phyloP scores from a whole-genome alignment of 2,329 filamentous ascomycete species.

The Talaromyces sp. region DNA sequence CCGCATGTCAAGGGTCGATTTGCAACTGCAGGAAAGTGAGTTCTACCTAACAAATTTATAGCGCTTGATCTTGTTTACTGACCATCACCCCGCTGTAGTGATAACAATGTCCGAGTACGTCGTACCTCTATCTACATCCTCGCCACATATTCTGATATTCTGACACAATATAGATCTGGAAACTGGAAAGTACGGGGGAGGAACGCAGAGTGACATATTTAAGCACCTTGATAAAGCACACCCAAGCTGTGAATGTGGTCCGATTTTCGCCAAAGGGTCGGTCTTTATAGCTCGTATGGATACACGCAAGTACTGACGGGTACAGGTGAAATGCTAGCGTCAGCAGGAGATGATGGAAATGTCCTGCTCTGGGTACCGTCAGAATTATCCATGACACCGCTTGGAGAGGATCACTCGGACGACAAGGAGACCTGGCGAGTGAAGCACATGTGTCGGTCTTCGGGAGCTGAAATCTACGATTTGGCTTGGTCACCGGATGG shows the following conservation, averaged over 20 bases:
- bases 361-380: constrained; percentile 94
- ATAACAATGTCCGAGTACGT: constrained; percentile 87
- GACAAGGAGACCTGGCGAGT: constrained; percentile 97
- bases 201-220: constrained; percentile 89
- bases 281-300: not conserved
- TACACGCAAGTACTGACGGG: constrained; percentile 27
- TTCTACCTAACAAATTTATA: not conserved
- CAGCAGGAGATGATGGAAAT: constrained; percentile 95
- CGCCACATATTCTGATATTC: constrained; percentile 34
- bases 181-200: constrained; percentile 77
- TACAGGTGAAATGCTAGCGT: constrained; percentile 85
- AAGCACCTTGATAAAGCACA: constrained; percentile 87
- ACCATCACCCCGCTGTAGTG: constrained; percentile 42
- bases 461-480: constrained; percentile 95
- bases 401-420: constrained; percentile 81
- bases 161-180: constrained; percentile 76
- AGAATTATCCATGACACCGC: constrained; percentile 66
- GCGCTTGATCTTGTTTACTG: constrained; percentile 19
- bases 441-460: constrained; percentile 96
- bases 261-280: constrained; percentile 90
- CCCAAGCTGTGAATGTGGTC: constrained; percentile 96
- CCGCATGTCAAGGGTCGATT: constrained; percentile 85
- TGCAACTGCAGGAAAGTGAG: constrained; percentile 79
- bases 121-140: constrained; percentile 17
- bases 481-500: constrained; percentile 98